Base-by-base conservation (phyloP, 805 yeast species). In the Saccharomyces paradoxus region DNA sequence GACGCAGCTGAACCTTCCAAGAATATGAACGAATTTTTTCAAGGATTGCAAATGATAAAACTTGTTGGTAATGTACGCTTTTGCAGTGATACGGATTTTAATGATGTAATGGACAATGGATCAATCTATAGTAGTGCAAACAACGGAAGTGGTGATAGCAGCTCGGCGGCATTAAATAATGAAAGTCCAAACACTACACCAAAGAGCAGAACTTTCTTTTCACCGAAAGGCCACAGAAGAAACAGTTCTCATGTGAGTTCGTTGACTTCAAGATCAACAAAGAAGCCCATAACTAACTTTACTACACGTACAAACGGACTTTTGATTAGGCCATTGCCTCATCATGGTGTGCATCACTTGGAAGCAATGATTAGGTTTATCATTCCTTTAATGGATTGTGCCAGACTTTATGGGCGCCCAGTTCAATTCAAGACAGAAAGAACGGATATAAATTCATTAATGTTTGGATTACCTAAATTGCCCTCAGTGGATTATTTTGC, bases 361-460 rank as follows among this genome's bases (percentile, higher is more conserved):
- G 92, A 87, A 64, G 82, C 86, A 27, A 78, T 86, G 83, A 77
- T 86, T 50, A 73, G 90, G 57, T 74, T 81, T 60, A 73, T 83
- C 54, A 75, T 87, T 46, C 91, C 89, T 50, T 73, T 85, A 51
- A 77, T 83, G 69, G 88, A 86, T 65, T 73, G 83, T 4, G 81
- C 83, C 66, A 78, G 77, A 61, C 69, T 85, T 50, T 87, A 86
- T 65, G 94, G 94, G n/a, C 75, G 92, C 56, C 92, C 94, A 3
- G 70, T 72, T 28, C 81, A 74, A 56, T 79, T 86, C 63, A 72
- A 73, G 50, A 77, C 84, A 30, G 77, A 78, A 53, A 81, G 82
- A 66, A 64, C 65, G 2, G 80, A 83, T 59, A 68, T 71, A 12
- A 66, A 74, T 2, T 82, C 88, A 0, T 66, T 86, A 62, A 73